These are phyloP conservation scores for Piper longum DNA, from an alignment of 164 flowering plant species.

Conservation along the genomic window DNA sequence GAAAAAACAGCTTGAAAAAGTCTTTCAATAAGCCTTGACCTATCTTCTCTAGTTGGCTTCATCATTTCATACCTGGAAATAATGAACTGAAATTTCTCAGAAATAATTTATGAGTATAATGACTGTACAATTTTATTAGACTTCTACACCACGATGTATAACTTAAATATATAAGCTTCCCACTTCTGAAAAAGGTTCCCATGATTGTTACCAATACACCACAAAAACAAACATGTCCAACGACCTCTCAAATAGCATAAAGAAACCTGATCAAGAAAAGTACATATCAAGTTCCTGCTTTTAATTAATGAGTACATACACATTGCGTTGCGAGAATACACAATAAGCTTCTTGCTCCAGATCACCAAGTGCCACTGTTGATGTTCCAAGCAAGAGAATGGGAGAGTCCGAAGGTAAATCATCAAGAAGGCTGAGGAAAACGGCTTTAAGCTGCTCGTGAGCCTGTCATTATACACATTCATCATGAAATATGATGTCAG, in stretches of 20 bases:
- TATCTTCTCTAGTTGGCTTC: slow-evolving; percentile 55
- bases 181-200: too few species aligned
- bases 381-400: slow-evolving; percentile 70
- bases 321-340: slow-evolving; percentile 52
- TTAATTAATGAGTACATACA: slow-evolving; percentile 43
- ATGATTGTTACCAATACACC: neutral
- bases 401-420: slow-evolving; percentile 89
- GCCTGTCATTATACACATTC: slow-evolving; percentile 42
- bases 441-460: slow-evolving; percentile 91
- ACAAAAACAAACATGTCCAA: neutral
- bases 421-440: slow-evolving; percentile 65
- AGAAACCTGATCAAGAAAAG: neutral
- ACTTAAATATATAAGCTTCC: too few species aligned
- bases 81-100: neutral
- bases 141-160: too few species aligned
- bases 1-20: slow-evolving; percentile 75
- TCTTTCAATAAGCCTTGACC: slow-evolving; percentile 56
- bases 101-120: neutral
- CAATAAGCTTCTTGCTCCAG: slow-evolving; percentile 25
- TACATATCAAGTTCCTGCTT: neutral
- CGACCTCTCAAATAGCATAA: neutral
- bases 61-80: slow-evolving; percentile 45
- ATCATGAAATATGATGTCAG: neutral
- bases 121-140: too few species aligned
- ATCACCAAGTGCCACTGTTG: slow-evolving; percentile 29